Conservation (phyloP, 2,329 filamentous ascomycete genomes). For the Scolecobasidium constrictum region DNA sequence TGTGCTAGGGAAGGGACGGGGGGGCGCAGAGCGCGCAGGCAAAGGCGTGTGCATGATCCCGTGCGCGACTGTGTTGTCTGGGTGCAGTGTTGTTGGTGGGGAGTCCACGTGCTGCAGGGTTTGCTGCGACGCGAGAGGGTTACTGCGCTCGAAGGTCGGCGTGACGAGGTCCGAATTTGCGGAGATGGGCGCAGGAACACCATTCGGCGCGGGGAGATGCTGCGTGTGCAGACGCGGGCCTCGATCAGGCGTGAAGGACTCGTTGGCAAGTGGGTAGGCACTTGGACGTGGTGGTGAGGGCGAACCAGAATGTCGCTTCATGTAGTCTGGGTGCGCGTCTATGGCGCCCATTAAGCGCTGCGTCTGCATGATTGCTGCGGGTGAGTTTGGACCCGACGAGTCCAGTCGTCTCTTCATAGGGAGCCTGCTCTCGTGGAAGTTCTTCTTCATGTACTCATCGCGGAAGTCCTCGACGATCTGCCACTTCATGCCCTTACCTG, state of each 20-base stretch:
- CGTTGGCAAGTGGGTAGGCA: constrained; percentile 36
- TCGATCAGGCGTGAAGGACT: constrained; percentile 44
- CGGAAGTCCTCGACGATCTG: constrained; percentile 75
- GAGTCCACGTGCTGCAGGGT: constrained; percentile 2
- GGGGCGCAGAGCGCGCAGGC: constrained; percentile 61
- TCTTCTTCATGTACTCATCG: constrained; percentile 76
- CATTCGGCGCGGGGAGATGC: constrained; percentile 6
- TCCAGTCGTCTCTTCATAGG: constrained; percentile 29
- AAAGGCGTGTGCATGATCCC: constrained; percentile 58
- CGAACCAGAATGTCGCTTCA: not conserved
- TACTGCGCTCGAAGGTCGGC: constrained; percentile 7
- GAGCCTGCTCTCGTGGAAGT: constrained; percentile 33
- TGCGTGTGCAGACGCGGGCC: constrained; percentile 27
- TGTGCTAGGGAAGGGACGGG: constrained; percentile 48
- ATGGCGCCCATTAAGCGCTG: constrained; percentile 34
- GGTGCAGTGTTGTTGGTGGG: constrained; percentile 15
- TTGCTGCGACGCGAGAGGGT: constrained; percentile 1
- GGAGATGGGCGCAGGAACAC: not conserved
- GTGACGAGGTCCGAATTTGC: constrained; percentile 7
- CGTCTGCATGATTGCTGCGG: constrained; percentile 43
- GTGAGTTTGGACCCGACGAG: constrained; percentile 61
- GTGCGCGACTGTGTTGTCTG: constrained; percentile 19
- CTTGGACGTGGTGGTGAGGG: constrained; percentile 10
- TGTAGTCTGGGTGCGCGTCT: constrained; percentile 12
- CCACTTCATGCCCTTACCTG: constrained; percentile 99